Conservation (phyloP, 2,329 filamentous ascomycete species). For the Calonectria honghensis region DNA sequence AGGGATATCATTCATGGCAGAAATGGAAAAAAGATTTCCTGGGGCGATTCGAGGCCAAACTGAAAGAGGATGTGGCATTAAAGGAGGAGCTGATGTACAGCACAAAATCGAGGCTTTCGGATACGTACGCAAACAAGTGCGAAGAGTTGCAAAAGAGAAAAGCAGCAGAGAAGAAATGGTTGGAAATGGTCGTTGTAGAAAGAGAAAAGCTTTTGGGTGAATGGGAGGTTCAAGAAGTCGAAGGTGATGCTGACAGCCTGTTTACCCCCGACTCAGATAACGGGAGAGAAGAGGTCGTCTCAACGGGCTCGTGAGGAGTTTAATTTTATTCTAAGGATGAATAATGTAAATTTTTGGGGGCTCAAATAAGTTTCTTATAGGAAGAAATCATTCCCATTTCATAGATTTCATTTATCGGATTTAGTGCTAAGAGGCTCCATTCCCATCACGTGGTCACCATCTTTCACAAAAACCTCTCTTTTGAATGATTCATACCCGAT, state of each 20-base stretch:
- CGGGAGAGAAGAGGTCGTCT: constrained; percentile 30
- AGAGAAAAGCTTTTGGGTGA: constrained; percentile 64
- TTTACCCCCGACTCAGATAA: constrained; percentile 51
- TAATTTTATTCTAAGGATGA: background rate
- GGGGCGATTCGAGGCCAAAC: constrained; percentile 57
- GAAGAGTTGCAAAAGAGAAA: constrained; percentile 59
- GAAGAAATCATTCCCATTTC: too few relatives aligned
- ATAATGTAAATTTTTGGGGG: constrained; percentile 1
- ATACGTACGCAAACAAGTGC: constrained; percentile 55
- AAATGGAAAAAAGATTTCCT: constrained; percentile 64
- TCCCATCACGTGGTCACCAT: constrained; percentile 37
- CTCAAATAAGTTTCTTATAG: background rate
- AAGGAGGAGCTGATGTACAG: constrained; percentile 66
- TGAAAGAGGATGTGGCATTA: constrained; percentile 64
- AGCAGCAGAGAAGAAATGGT: constrained; percentile 69
- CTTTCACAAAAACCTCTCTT: constrained; percentile 33
- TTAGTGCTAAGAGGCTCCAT: constrained; percentile 19
- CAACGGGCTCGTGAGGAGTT: constrained; percentile 6
- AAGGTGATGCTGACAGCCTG: constrained; percentile 62
- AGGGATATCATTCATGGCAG: constrained; percentile 63
- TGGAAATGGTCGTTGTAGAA: constrained; percentile 66
- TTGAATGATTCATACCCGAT: constrained; percentile 24
- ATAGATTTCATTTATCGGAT: background rate
- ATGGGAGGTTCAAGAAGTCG: constrained; percentile 65
- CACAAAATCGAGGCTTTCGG: constrained; percentile 57